Evolutionary conservation across 176 grass and related monocot species (phyloP).

Genomic region (Otatea glauca): DNA sequence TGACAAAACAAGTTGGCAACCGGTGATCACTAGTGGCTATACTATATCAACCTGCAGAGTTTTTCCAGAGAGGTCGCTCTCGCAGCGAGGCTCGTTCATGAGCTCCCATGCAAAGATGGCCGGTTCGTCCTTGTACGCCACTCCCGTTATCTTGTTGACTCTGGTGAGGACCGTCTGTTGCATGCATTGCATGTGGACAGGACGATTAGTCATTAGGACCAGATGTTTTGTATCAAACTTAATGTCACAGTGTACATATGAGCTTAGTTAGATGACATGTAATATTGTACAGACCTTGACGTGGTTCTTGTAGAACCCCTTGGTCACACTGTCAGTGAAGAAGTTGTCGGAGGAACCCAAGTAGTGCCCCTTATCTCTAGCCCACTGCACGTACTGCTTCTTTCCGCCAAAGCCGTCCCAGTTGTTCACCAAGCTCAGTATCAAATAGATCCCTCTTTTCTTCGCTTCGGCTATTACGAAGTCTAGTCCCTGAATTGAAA

Average conservation of each 20-base stretch:
- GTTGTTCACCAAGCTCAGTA: conserved; percentile 80
- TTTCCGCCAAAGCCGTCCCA: conserved; percentile 74
- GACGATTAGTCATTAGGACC: background rate
- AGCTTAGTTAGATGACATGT: background rate
- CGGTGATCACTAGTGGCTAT: background rate
- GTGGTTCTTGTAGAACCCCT: conserved; percentile 75
- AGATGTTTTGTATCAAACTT: background rate
- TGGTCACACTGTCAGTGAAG: conserved; percentile 48
- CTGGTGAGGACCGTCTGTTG: conserved; percentile 57
- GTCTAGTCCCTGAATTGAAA: conserved; percentile 61
- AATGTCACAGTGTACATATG: background rate
- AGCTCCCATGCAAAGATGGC: conserved; percentile 91
- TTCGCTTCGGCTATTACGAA: conserved; percentile 72
- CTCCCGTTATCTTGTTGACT: conserved; percentile 65
- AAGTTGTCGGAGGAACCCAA: conserved; percentile 66
- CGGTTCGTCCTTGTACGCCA: conserved; percentile 76
- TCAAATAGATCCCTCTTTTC: conserved; percentile 61
- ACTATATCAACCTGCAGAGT: conserved; percentile 49
- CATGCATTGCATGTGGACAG: background rate
- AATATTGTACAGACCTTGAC: conserved; percentile 49
- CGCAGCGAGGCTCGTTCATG: conserved; percentile 75
- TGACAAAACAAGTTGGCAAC: too few relatives aligned
- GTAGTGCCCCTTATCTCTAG: conserved; percentile 53
- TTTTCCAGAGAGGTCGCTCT: conserved; percentile 68
- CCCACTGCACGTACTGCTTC: conserved; percentile 86